Evolutionary conservation across 352 stramenopile genomes (phyloP), one percentile per base, ranked within the genome.

Genomic region (Albugo candida): DNA sequence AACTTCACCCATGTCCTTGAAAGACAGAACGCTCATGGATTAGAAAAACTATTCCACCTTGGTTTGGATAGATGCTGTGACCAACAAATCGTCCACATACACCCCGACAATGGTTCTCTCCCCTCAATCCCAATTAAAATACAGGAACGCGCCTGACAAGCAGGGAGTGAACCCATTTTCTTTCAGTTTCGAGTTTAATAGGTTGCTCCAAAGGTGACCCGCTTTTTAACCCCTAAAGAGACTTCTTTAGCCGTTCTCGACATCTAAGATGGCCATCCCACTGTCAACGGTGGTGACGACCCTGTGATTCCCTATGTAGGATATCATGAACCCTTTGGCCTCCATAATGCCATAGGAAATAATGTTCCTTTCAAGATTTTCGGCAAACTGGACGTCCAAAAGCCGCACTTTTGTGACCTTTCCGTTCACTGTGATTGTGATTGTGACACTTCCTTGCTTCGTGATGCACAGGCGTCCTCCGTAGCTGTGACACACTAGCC

Each of bases 221-320:
- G 50, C 50, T 34, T 55, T 36, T 18, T n/a, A 55, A 37, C 2
- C 50, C 6, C 1, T 55, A 55, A 6, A 55, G 34, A 17, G 31
- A 48, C 45, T 55, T 55, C 18, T 17, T 35, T 5, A 51, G 20
- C n/a, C n/a, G n/a, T 14, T 14, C 36, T 41, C 36, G 14, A 41
- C 36, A 14, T 41, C 36, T 14, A 41, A 41, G 16, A 41, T 41
- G 36, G 16, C 36, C 16, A 14, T 14, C 14, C 16, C 16, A 16
- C 16, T 16, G 36, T 16, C 16, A 14, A 14, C 14, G 14, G 14
- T 41, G 36, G 16, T 16, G 36, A 41, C 14, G 14, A 14, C 36
- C 14, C 36, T 14, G 14, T 41, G 14, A 14, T 16, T 16, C 14
- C n/a, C n/a, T n/a, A n/a, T n/a, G n/a, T n/a, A n/a, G n/a, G n/a